Percentiles rank a stretch among this genome's conserved stretches.
Evolutionary conservation across 257 asterid species (phyloP).

Genomic region (Handroanthus guayacan): DNA sequence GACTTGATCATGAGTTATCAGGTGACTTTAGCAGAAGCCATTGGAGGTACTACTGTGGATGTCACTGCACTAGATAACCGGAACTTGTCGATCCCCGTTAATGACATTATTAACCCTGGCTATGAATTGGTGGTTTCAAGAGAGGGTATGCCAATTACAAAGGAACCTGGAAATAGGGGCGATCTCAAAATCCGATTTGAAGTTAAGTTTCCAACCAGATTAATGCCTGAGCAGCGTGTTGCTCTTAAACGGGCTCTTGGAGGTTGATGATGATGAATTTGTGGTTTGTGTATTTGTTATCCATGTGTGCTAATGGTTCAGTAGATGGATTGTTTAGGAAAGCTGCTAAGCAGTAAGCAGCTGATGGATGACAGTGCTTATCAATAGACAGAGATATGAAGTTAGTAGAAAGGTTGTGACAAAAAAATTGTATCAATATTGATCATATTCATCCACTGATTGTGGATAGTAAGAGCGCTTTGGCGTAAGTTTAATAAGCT

Average conservation of each 20-base stretch:
- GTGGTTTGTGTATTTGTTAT: background rate
- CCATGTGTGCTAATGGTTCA: background rate
- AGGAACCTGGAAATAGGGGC: conserved; percentile 62
- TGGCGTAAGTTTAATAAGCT: too few relatives aligned
- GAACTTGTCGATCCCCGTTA: conserved; percentile 57
- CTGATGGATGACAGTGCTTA: background rate
- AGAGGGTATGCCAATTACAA: conserved; percentile 88
- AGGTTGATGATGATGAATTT: conserved; percentile 35
- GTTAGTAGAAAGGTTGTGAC: background rate
- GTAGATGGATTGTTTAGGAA: background rate
- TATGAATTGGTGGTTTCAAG: conserved; percentile 63
- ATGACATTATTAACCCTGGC: conserved; percentile 49
- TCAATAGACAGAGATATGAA: too few relatives aligned
- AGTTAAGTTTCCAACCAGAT: conserved; percentile 66
- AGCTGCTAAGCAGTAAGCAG: background rate
- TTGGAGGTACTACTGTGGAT: conserved; percentile 62
- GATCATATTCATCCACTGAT: background rate
- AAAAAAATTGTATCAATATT: background rate
- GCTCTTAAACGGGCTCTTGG: conserved; percentile 62
- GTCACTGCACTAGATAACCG: conserved; percentile 63
- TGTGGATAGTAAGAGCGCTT: too few relatives aligned
- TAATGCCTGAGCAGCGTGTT: conserved; percentile 70
- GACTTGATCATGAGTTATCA: conserved; percentile 56
- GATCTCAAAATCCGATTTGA: conserved; percentile 73
- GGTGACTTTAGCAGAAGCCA: conserved; percentile 66